Evolutionary conservation across 1,284 basidiomycete genomes (phyloP), one percentile per base, ranked within the genome.

Genomic region (Cronartium quercuum): DNA sequence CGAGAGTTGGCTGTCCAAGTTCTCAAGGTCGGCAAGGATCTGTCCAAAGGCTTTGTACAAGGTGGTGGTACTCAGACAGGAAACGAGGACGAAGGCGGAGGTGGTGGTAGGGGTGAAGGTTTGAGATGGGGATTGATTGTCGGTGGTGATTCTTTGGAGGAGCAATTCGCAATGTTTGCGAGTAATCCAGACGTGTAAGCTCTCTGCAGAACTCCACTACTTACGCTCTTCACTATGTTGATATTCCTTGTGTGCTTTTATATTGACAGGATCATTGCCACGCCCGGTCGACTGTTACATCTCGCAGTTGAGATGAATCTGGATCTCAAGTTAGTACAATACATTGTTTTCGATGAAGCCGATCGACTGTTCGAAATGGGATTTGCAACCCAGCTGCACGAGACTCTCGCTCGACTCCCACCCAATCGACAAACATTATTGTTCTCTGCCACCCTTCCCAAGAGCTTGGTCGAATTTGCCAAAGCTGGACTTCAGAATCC

Each of bases 321-420:
- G 64, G 94, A 97, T 81, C 84, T 99, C 42, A 89, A 90, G 65
- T 89, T 90, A 0, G 86, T 95, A 2, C 88, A 95, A 82, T 94
- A 93, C 77, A 88, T 95, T 74, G 91, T 98, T 21, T 98, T 98
- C 79, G 96, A 99, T 81, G 96, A 99, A 83, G 96, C 96, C 0
- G 96, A 99, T 82, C 88, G 84, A 80, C 76, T 79, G 13, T 98
- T 98, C 81, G 96, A 98, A 81, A 93, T 98, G 89, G 95, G 95
- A 15, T 98, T 98, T 81, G 91, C 92, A 79, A 88, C 89, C 2
- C 92, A 96, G 66, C 85, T 98, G 40, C 89, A 89, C 75, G 95
- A 98, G 82, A 94, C 98, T 78, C 84, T 98, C 3, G 86, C 90
- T 78, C 90, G 94, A 37, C 87, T 98, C 42, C 94, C 95, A 13